Percentiles rank a stretch among this genome's conserved stretches.
Conservation (phyloP, 176 grass and related monocot species). For the Alopecurus myosuroides region DNA sequence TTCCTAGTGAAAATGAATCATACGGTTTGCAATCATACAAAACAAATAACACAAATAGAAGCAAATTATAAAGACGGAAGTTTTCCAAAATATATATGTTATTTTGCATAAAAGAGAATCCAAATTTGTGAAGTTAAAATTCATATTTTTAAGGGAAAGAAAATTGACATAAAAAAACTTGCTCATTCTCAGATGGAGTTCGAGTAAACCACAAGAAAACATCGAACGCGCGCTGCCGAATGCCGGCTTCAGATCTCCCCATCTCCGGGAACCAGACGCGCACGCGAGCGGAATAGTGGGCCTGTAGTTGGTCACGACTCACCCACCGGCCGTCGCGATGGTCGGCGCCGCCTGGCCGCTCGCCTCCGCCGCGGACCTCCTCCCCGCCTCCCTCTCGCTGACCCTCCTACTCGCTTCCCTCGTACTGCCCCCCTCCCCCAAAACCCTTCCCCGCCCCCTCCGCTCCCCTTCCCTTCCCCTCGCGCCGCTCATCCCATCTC, state of each 20-base stretch:
- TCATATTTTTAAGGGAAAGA: not conserved
- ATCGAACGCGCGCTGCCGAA: not conserved
- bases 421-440: slow-evolving; percentile 14
- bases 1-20: too few relatives aligned
- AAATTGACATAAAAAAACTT: not conserved
- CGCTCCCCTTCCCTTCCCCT: not conserved
- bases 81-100: too few relatives aligned
- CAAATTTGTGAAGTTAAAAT: not conserved
- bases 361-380: slow-evolving; percentile 28
- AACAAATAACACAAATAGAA: too few relatives aligned
- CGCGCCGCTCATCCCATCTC: not conserved
- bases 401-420: slow-evolving; percentile 52
- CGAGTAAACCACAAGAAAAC: not conserved
- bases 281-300: not conserved
- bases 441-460: not conserved
- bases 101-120: not conserved
- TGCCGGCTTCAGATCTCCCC: slow-evolving; percentile 13
- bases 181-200: not conserved
- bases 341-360: slow-evolving; percentile 41
- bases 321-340: slow-evolving; percentile 23
- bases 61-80: too few relatives aligned
- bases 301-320: slow-evolving; percentile 10
- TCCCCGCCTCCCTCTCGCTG: slow-evolving; percentile 42
- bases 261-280: not conserved
- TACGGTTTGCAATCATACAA: too few relatives aligned